Base-by-base conservation (phyloP, 208 protist genomes). In the Acanthamoeba rhysodes region DNA sequence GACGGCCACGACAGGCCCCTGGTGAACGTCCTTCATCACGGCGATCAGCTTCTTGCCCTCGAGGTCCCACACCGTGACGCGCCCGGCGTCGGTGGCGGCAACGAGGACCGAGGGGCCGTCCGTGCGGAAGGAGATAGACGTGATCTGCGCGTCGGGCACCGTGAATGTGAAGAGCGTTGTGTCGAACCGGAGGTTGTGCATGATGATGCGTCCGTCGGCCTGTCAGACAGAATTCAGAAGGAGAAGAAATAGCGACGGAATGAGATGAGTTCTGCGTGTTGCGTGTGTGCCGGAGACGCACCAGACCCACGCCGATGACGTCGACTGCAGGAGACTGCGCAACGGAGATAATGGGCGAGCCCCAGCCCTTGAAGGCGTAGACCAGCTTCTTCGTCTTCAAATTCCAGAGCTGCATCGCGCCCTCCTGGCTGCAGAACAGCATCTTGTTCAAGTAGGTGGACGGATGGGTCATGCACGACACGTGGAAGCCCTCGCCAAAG, bases 171-270 rank as follows among this genome's bases (percentile, higher is more conserved):
- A n/a, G 9, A 97, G 2, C 18, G 85, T 85, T 27, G 57, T n/a
- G 34, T 97, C 96, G 16, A 64, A 76, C n/a, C 29, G 16, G 4
- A 97, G n/a, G 72, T 97, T 97, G 29, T 96, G 95, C 22, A 97
- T 6, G 6, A 94, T 74, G 0, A 97, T 57, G 20, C 45, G 50
- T 20, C 97, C 97, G 82, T 95, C 76, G 7, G 53, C 96, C 80
- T 88, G 80, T 34, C 66, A 72, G 10, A 72, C n/a, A 8, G 34
- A 72, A 20, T 29, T 6, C 16, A 68, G 62, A 7, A 12, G 14
- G 64, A n/a, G n/a, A 70, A 2, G 16, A 2, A 22, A 29, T 4
- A 74, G 66, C 10, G 12, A 74, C 1, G n/a, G 4, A 5, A 2
- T 29, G 32, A 74, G 66, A 27, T 16, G 18, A 78, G 7, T 14